Conservation (phyloP, 2,329 filamentous ascomycete genomes). For the Fusarium neocosmosporiellum region DNA sequence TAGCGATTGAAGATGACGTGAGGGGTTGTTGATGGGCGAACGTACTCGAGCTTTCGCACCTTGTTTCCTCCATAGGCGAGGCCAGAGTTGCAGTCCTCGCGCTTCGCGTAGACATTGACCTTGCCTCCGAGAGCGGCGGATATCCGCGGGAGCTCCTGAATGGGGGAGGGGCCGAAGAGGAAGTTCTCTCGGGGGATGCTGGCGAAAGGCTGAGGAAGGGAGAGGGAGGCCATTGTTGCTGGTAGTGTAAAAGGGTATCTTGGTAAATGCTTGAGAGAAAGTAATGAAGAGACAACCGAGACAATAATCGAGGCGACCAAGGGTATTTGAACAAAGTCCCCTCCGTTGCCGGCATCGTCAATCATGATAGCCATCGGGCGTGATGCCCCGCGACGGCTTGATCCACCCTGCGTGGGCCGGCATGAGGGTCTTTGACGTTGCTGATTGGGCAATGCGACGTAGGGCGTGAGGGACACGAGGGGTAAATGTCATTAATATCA, state of each 20-base stretch:
- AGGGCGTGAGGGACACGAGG: conserved; percentile 39
- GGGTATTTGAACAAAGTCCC: not conserved
- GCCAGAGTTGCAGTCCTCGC: conserved; percentile 77
- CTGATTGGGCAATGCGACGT: conserved; percentile 24
- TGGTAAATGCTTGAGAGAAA: not conserved
- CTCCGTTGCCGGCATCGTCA: conserved; percentile 27
- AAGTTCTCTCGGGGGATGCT: conserved; percentile 71
- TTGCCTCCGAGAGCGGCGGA: conserved; percentile 68
- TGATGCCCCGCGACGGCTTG: conserved; percentile 18
- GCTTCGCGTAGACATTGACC: conserved; percentile 75
- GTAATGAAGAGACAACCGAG: not conserved
- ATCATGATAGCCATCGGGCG: conserved; percentile 30
- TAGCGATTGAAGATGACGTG: not conserved
- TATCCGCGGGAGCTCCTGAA: conserved; percentile 74
- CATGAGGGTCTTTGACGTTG: not conserved
- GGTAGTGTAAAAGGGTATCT: conserved; percentile 5
- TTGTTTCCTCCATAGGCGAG: conserved; percentile 78
- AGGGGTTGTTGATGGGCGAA: no score
- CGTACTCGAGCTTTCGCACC: conserved; percentile 73
- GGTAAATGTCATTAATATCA: conserved; percentile 27
- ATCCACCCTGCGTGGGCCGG: conserved; percentile 26
- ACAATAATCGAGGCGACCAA: not conserved
- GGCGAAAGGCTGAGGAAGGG: conserved; percentile 70
- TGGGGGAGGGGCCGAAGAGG: conserved; percentile 75
- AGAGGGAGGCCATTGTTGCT: conserved; percentile 47